Evolutionary conservation across 805 yeast species (phyloP), one percentile per base, ranked within the genome.

Genomic region (Pichia nakasei): DNA sequence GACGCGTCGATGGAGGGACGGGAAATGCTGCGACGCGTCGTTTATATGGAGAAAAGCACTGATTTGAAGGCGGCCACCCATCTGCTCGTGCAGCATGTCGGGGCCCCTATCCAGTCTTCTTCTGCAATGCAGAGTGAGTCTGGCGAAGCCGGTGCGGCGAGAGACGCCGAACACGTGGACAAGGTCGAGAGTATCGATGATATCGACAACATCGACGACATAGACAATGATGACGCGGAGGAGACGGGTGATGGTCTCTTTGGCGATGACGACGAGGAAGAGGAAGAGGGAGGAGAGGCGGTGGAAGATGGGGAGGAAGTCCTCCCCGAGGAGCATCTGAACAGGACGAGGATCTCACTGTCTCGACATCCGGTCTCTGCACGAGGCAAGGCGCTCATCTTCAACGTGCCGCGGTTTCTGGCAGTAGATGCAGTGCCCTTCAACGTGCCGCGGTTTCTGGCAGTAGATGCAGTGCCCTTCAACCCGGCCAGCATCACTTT

Each of bases 381-480:
- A n/a, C n/a, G n/a, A n/a, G n/a, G n/a, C n/a, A n/a, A n/a, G n/a
- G n/a, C n/a, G n/a, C n/a, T n/a, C n/a, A n/a, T n/a, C 42, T 75
- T 84, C 41, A 82, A 84, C 49, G 66, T 89, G 48, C 98, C 98
- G 2, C 80, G 86, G 19, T 91, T 85, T 55, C 65, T 93, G 46
- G 78, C 76, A 43, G 78, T 89, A 29, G 94, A 88, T 48, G 57
- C 67, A 2, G 58, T 58, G 42, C 57, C 55, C 42, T 75, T 84
- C 41, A 82, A 84, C 49, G 66, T 89, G 48, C 98, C 98, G 2
- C 80, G 86, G 19, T 91, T 85, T 55, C 65, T 93, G 46, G 78
- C 76, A 43, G 78, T 89, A 29, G 94, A 88, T 48, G 84, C 96
- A 2, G 76, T 77, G 48, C 95, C 96, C 33, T 93, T 91, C 62